phyloP scores from a whole-genome alignment of 225 moss, liverwort and hornwort species.

The Physcomitrium patens region DNA sequence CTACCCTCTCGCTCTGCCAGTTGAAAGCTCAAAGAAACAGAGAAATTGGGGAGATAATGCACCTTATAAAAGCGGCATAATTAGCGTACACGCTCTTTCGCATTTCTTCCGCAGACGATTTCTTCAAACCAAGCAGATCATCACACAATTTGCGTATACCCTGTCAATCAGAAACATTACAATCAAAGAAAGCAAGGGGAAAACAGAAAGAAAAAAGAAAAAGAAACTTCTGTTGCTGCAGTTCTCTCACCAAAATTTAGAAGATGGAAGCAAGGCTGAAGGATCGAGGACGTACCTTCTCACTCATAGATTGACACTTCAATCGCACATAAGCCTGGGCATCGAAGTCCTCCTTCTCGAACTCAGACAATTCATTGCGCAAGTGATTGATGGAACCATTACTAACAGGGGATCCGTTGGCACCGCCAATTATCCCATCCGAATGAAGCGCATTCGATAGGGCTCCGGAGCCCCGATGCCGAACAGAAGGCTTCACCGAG shows the following conservation, averaged over 20 bases:
- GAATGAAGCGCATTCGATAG: constrained; percentile 36
- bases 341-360: constrained; percentile 87
- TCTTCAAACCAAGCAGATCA: constrained; percentile 92
- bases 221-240: constrained; percentile 12
- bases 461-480: constrained; percentile 49
- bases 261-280: neutral
- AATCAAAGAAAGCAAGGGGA: neutral
- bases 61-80: constrained; percentile 96
- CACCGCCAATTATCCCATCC: constrained; percentile 49
- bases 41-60: constrained; percentile 11
- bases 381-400: constrained; percentile 66
- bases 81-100: constrained; percentile 96
- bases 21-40: neutral
- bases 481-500: constrained; percentile 71
- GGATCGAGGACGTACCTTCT: constrained; percentile 62
- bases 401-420: constrained; percentile 39
- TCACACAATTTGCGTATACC: constrained; percentile 90
- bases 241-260: constrained; percentile 17
- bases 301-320: constrained; percentile 94
- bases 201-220: neutral
- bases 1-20: neutral
- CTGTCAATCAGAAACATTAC: constrained; percentile 33
- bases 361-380: constrained; percentile 78
- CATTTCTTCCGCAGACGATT: constrained; percentile 97
- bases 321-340: constrained; percentile 78